A percentile compares a stretch with the other conserved stretches of the same genome.
phyloP scores from a whole-genome alignment of 805 yeast species.

The Metschnikowia dekortorum region DNA sequence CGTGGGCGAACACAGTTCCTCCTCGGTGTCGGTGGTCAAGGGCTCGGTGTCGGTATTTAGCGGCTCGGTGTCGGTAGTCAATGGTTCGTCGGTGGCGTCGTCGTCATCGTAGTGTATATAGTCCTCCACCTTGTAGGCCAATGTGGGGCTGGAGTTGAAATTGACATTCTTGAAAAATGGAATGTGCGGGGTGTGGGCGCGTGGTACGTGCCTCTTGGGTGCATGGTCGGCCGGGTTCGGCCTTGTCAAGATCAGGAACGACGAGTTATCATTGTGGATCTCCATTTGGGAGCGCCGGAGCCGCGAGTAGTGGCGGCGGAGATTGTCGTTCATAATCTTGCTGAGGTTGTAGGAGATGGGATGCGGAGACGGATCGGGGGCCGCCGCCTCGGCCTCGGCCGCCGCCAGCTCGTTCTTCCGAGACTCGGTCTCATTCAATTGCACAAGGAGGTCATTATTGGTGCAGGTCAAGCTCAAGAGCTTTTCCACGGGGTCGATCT shows the following conservation, averaged over 20 bases:
- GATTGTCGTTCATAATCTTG: slow-evolving; percentile 36
- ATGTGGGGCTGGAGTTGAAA: slow-evolving; percentile 26
- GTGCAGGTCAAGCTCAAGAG: slow-evolving; percentile 32
- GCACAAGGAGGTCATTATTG: slow-evolving; percentile 29
- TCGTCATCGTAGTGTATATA: slow-evolving; percentile 33
- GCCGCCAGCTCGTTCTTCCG: not conserved
- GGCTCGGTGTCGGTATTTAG: slow-evolving; percentile 10
- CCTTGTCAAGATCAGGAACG: slow-evolving; percentile 26
- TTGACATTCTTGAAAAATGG: slow-evolving; percentile 38
- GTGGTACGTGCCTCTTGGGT: slow-evolving; percentile 1
- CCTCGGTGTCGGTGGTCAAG: slow-evolving; percentile 14
- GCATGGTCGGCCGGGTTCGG: slow-evolving; percentile 1
- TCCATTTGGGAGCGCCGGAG: slow-evolving; percentile 28
- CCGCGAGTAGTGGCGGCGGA: slow-evolving; percentile 28
- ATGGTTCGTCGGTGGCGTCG: slow-evolving; percentile 6
- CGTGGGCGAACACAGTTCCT: slow-evolving; percentile 9
- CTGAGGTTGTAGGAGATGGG: slow-evolving; percentile 29
- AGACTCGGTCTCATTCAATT: slow-evolving; percentile 19
- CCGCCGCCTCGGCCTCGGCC: not conserved
- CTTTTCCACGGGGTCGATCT: slow-evolving; percentile 41
- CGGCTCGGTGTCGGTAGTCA: slow-evolving; percentile 11
- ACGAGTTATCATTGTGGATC: slow-evolving; percentile 30
- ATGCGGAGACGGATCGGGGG: slow-evolving; percentile 1
- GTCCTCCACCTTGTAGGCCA: slow-evolving; percentile 29
- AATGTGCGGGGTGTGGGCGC: slow-evolving; percentile 16